Conservation (phyloP, 2,329 filamentous ascomycete species). For the Calcarisporium arbuscula region DNA sequence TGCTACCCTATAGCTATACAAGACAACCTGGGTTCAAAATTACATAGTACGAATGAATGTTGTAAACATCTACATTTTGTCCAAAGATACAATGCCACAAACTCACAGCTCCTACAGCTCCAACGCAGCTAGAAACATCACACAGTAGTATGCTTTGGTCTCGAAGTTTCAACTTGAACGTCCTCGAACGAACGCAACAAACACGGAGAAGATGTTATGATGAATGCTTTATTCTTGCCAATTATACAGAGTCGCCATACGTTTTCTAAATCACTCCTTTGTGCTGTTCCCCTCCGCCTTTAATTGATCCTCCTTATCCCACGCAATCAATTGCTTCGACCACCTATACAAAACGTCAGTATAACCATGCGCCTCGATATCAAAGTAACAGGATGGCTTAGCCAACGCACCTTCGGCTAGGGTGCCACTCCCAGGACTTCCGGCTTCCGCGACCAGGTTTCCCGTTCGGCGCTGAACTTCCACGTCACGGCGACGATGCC, state of each 20-base stretch:
- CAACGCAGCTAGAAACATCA: no score
- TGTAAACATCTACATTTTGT: no score
- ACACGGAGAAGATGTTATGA: background rate
- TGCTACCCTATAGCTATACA: no score
- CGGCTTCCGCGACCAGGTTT: constrained; percentile 69
- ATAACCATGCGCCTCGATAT: no score
- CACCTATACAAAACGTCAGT: constrained; percentile 27
- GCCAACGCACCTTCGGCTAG: constrained; percentile 76
- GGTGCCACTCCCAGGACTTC: constrained; percentile 72
- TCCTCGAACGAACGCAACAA: background rate
- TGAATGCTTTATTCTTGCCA: constrained; percentile 5
- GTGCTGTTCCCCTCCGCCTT: constrained; percentile 23
- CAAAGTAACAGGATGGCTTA: no score
- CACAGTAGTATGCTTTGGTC: no score
- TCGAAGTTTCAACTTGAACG: no score
- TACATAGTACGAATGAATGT: no score
- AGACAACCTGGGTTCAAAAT: no score
- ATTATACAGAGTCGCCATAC: constrained; percentile 9
- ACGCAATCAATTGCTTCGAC: constrained; percentile 39
- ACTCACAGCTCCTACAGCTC: no score
- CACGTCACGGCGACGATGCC: constrained; percentile 63
- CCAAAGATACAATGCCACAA: no score
- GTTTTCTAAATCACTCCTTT: constrained; percentile 19
- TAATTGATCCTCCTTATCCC: constrained; percentile 35
- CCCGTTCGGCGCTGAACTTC: constrained; percentile 67